A percentile compares a stretch with the other conserved stretches of the same genome.
Conservation (phyloP, 1,284 basidiomycete genomes). For the Ceratobasidium sp. region DNA sequence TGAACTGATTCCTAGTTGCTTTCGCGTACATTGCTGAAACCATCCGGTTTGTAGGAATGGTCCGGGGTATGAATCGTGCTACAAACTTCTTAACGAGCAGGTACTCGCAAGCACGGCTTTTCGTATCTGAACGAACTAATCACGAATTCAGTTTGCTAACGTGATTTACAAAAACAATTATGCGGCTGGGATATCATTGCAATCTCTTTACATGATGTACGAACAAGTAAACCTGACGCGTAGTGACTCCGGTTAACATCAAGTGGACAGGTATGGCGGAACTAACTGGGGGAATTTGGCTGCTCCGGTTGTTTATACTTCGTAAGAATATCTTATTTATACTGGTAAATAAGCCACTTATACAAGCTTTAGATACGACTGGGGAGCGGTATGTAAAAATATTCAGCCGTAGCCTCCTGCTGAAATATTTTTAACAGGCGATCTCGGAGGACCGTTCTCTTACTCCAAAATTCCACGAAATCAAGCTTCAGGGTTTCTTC, state of each 20-base stretch:
- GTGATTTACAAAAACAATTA: constrained; percentile 58
- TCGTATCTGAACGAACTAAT: neutral
- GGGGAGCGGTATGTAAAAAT: constrained; percentile 2
- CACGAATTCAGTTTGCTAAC: constrained; percentile 39
- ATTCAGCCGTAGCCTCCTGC: neutral
- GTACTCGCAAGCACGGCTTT: constrained; percentile 39
- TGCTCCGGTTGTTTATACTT: constrained; percentile 63
- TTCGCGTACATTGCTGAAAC: neutral
- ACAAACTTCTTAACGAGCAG: constrained; percentile 40
- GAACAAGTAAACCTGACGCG: neutral
- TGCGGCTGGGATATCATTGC: constrained; percentile 59
- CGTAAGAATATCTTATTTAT: constrained; percentile 57
- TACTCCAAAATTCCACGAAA: constrained; percentile 48
- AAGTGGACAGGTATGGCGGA: constrained; percentile 60
- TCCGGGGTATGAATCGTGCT: constrained; percentile 33
- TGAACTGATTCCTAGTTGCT: neutral
- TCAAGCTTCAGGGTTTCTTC: constrained; percentile 50
- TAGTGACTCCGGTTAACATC: neutral
- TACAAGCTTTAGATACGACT: neutral
- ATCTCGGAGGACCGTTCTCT: constrained; percentile 50
- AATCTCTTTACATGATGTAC: constrained; percentile 60
- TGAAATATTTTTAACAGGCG: neutral
- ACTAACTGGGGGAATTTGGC: constrained; percentile 66
- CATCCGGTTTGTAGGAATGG: constrained; percentile 19
- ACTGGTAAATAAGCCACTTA: neutral